Percentiles rank a stretch among this genome's conserved stretches.
Evolutionary conservation across 768 basidiomycete species (phyloP).

Genomic region (Boletus reticuloceps): DNA sequence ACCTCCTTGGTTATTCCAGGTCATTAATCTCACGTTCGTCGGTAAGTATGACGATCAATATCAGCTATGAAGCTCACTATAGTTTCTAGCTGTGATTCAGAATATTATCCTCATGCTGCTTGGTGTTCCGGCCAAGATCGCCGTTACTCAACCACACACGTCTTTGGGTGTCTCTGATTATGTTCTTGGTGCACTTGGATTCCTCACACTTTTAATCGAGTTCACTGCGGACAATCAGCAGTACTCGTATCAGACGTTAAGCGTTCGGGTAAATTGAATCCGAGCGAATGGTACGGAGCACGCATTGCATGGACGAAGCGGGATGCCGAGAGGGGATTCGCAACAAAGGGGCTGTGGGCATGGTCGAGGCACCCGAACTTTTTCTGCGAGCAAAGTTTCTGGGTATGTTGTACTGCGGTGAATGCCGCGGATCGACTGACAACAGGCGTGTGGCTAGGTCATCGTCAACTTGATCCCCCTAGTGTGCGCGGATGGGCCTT

Average conservation of each 20-base stretch:
- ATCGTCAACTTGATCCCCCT: constrained; percentile 69
- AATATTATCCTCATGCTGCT: constrained; percentile 78
- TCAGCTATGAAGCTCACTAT: background rate
- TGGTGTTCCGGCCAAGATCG: constrained; percentile 57
- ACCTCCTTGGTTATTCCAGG: constrained; percentile 52
- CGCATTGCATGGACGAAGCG: constrained; percentile 63
- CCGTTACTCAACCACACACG: constrained; percentile 51
- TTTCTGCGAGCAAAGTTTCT: constrained; percentile 85
- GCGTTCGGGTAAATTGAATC: constrained; percentile 36
- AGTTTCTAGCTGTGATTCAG: constrained; percentile 58
- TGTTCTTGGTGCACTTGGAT: constrained; percentile 53
- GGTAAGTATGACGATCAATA: constrained; percentile 36
- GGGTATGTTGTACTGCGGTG: constrained; percentile 45
- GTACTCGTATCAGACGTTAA: constrained; percentile 82
- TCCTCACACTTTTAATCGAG: constrained; percentile 63
- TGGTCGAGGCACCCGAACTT: constrained; percentile 94
- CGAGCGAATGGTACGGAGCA: constrained; percentile 61
- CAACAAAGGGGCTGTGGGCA: constrained; percentile 81
- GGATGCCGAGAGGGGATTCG: constrained; percentile 77
- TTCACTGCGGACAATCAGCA: constrained; percentile 92
- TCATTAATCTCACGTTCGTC: constrained; percentile 67
- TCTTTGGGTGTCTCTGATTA: constrained; percentile 59
- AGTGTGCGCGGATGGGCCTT: constrained; percentile 38
- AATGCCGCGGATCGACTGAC: background rate
- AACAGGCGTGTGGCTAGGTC: constrained; percentile 40